A percentile compares a stretch with the other conserved stretches of the same genome.
These are phyloP conservation scores for Acacia melanoxylon DNA, from an alignment of 306 rosid species.

Conservation along the genomic window DNA sequence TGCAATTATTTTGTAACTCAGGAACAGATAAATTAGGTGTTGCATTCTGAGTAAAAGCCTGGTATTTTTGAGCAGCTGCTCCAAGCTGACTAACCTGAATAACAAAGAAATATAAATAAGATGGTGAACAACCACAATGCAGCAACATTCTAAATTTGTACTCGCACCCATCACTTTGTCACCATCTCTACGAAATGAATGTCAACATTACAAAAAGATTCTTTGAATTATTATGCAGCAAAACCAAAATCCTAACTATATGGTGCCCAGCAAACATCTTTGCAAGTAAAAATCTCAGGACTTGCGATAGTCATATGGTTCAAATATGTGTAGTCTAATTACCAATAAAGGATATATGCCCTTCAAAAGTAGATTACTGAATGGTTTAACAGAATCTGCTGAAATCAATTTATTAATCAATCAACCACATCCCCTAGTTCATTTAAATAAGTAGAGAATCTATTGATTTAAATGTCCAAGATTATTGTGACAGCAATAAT, in stretches of 20 bases:
- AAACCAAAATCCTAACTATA: slow-evolving; percentile 5
- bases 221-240: neutral
- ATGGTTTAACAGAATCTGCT: slow-evolving; percentile 34
- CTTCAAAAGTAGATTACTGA: neutral
- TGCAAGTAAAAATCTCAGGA: slow-evolving; percentile 8
- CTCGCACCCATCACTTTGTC: neutral
- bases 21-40: slow-evolving; percentile 81
- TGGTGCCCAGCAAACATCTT: slow-evolving; percentile 11
- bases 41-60: slow-evolving; percentile 80
- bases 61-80: slow-evolving; percentile 87
- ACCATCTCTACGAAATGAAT: neutral
- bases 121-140: slow-evolving; percentile 4
- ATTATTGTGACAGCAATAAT: neutral
- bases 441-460: neutral
- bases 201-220: slow-evolving; percentile 2
- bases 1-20: slow-evolving; percentile 94
- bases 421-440: neutral
- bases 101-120: slow-evolving; percentile 28
- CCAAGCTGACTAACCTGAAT: slow-evolving; percentile 92
- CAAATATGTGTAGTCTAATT: neutral
- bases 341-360: neutral
- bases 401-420: slow-evolving; percentile 20
- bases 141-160: neutral
- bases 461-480: neutral
- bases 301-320: neutral